Evolutionary conservation across 2,329 filamentous ascomycete species (phyloP).

Genomic region (Ophiocordyceps sinensis): DNA sequence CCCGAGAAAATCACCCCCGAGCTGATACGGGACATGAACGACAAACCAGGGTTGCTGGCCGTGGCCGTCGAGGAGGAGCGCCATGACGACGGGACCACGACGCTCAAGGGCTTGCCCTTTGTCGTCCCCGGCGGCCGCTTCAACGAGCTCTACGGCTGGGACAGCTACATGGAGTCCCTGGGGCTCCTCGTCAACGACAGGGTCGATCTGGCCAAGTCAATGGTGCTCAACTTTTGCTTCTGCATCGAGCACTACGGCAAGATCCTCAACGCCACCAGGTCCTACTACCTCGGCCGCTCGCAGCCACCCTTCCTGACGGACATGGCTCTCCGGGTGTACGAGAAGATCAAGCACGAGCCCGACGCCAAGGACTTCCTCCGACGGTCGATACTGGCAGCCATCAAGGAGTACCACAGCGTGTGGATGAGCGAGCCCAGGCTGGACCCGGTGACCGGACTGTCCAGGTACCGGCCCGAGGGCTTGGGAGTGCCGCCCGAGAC

Average conservation of each 20-base stretch:
- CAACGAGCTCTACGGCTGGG: slow-evolving; percentile 98
- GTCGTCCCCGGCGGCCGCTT: slow-evolving; percentile 96
- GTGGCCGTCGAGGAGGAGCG: slow-evolving; percentile 70
- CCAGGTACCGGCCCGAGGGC: slow-evolving; percentile 72
- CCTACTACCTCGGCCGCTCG: slow-evolving; percentile 87
- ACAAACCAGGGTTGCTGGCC: slow-evolving; percentile 77
- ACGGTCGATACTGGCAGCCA: slow-evolving; percentile 70
- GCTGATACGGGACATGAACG: slow-evolving; percentile 69
- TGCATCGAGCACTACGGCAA: slow-evolving; percentile 98
- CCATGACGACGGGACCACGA: slow-evolving; percentile 47
- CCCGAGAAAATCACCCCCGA: slow-evolving; percentile 65
- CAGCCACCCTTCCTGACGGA: slow-evolving; percentile 96
- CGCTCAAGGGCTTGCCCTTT: slow-evolving; percentile 71
- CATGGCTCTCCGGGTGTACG: slow-evolving; percentile 88
- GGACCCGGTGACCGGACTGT: slow-evolving; percentile 65
- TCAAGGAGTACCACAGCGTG: slow-evolving; percentile 90
- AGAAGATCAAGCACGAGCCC: slow-evolving; percentile 78
- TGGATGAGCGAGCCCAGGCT: slow-evolving; percentile 71
- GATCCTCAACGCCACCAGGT: slow-evolving; percentile 90
- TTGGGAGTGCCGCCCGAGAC: slow-evolving; percentile 83
- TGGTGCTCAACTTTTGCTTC: slow-evolving; percentile 96
- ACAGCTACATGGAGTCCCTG: slow-evolving; percentile 96
- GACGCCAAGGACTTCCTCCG: slow-evolving; percentile 70
- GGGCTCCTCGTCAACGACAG: slow-evolving; percentile 77
- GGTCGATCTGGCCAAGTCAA: slow-evolving; percentile 76